Evolutionary conservation across 75 land plant species (phyloP), one percentile per base, ranked within the genome.

Genomic region (Cupressus sempervirens): DNA sequence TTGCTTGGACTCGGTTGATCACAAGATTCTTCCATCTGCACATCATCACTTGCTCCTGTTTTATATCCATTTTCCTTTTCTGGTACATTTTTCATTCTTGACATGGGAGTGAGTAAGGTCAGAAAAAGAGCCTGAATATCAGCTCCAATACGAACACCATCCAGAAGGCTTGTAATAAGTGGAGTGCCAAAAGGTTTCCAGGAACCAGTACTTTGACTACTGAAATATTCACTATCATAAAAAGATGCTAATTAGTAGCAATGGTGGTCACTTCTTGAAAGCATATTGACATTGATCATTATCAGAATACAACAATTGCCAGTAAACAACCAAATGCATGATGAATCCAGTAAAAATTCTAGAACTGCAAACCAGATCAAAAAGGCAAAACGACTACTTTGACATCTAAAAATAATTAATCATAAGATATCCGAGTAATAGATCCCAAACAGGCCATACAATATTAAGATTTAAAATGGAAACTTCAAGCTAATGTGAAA

Each of bases 111-210:
- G 34, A 93, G 87, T 52, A 91, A 84, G 16, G 86, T 87, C 50
- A 83, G 67, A 82, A 88, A 93, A 18, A 84, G 34, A 16, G 84
- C 81, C 7, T 52, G 79, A 53, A 92, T 88, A 83, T 86, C 84
- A 83, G 88, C 88, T 86, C 92, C 93, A 88, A 79, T 83, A 30
- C 23, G 26, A 70, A n/a, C 58, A 50, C 34, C 14, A 41, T 82
- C 50, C 14, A 18, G 29, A 11, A 88, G 74, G 85, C 65, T 87
- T 86, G 89, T 86, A 7, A 93, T 84, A 41, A 91, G 87, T 52
- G 94, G 94, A 74, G 88, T 45, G 48, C 91, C 90, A 85, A 91
- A 91, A 32, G 88, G 67, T 80, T 88, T 93, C 89, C 89, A 91
- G 58, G 14, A 35, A 56, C 87, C 54, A 62, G 87, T 84, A 48